phyloP scores from a whole-genome alignment of 2,329 filamentous ascomycete species.

The Fusarium hainanense region DNA sequence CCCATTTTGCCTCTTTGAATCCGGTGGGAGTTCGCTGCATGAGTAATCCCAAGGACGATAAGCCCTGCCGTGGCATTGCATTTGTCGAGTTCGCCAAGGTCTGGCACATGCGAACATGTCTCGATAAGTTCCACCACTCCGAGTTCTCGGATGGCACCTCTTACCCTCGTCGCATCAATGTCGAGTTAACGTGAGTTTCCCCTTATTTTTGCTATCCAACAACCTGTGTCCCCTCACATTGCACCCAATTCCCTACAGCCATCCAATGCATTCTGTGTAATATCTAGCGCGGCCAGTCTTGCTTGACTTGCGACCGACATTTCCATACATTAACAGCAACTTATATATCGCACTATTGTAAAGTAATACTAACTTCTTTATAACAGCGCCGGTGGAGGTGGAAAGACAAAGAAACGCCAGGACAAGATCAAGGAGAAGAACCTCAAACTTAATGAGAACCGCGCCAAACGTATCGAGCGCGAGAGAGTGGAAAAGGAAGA shows the following conservation, averaged over 20 bases:
- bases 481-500: conserved; percentile 56
- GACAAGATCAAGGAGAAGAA: conserved; percentile 89
- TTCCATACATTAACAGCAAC: conserved; percentile 13
- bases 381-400: conserved; percentile 83
- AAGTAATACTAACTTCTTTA: conserved; percentile 11
- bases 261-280: conserved; percentile 12
- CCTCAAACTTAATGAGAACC: conserved; percentile 79
- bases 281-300: neutral
- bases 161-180: conserved; percentile 81
- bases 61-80: conserved; percentile 77
- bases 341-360: neutral
- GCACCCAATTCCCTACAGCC: neutral
- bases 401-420: conserved; percentile 76
- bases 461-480: conserved; percentile 60
- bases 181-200: conserved; percentile 81
- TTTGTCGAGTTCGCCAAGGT: conserved; percentile 91
- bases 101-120: conserved; percentile 91
- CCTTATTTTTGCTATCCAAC: neutral
- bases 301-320: conserved; percentile 14
- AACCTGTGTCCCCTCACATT: conserved; percentile 3
- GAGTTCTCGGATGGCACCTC: conserved; percentile 71
- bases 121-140: conserved; percentile 90
- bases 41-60: conserved; percentile 71
- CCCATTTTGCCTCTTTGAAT: conserved; percentile 80
- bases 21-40: conserved; percentile 69